These are phyloP conservation scores for Arthrobotrys sphaeroides DNA, from an alignment of 2,329 filamentous ascomycete species.

Conservation along the genomic window DNA sequence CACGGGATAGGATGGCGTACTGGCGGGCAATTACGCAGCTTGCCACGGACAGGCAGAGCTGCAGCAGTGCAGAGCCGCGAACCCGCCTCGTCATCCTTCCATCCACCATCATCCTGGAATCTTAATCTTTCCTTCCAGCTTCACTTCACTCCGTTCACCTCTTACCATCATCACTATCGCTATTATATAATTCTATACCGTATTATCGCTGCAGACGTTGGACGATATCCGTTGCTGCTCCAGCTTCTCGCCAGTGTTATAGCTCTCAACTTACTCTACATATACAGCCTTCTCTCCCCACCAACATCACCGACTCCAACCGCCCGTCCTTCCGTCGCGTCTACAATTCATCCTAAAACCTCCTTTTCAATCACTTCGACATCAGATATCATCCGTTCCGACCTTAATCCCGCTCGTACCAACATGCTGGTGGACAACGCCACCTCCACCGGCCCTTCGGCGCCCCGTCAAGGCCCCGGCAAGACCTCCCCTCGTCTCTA, in stretches of 20 bases:
- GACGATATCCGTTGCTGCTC: too few relatives aligned
- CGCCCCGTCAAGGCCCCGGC: conserved; percentile 60
- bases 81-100: background rate
- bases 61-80: background rate
- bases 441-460: background rate
- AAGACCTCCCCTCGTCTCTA: conserved; percentile 64
- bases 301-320: too few relatives aligned
- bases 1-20: too few relatives aligned
- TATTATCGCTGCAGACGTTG: too few relatives aligned
- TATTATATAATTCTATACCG: too few relatives aligned
- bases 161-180: background rate
- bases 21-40: background rate
- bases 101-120: background rate
- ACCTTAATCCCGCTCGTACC: background rate
- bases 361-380: too few relatives aligned
- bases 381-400: background rate
- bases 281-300: too few relatives aligned
- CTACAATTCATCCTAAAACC: too few relatives aligned
- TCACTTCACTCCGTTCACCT: background rate
- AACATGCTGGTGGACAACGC: conserved; percentile 9
- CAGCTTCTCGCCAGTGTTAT: too few relatives aligned
- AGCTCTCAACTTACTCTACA: too few relatives aligned
- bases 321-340: too few relatives aligned
- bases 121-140: background rate
- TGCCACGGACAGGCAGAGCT: too few relatives aligned